Base-by-base conservation (phyloP, 768 basidiomycete genomes). In the Suillus spraguei region DNA sequence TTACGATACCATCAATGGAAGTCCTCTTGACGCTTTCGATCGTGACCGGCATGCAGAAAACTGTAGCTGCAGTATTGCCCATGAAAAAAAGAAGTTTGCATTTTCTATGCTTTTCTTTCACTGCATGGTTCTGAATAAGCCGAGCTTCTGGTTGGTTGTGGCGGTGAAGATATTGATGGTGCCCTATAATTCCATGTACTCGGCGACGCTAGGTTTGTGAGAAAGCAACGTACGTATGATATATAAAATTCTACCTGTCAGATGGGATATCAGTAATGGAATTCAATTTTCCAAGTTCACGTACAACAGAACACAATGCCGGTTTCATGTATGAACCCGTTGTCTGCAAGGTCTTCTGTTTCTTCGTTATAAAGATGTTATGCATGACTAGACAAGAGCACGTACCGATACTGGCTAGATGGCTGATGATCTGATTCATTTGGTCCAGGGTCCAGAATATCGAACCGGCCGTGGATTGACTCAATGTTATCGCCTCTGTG, bases 381-480 rank as follows among this genome's bases (percentile, higher is more conserved):
- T 3, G 5, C 22, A 47, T 0, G 13, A 4, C 5, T 13, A 47
- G 17, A 42, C 1, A 17, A 11, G 17, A 20, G 35, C 11, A 60
- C 28, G 24, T 46, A 60, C 59, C 24, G 6, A 60, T 42, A 44
- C 10, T n/a, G 16, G 59, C 41, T 11, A 60, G 13, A 6, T 42
- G 17, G 28, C 24, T 24, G 6, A 9, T 7, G 14, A 60, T 41
- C 28, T 60, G 24, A 16, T 60, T 46, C 46, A 60, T 39, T 13
- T 60, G 41, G 10, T 60, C 39, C 3, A 46, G 59, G n/a, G 20
- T 44, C 38, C 59, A 39, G 59, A 60, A 60, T 10, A 46, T 60
- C 10, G 59, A 60, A 24, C 1, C 59, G 4, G 59, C 59, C 10
- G 42, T 11, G 28, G 59, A 60, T 46, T 42, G 35, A 9, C 35